These are phyloP conservation scores for Torulaspora indica DNA, from an alignment of 805 yeast species.

Conservation along the genomic window DNA sequence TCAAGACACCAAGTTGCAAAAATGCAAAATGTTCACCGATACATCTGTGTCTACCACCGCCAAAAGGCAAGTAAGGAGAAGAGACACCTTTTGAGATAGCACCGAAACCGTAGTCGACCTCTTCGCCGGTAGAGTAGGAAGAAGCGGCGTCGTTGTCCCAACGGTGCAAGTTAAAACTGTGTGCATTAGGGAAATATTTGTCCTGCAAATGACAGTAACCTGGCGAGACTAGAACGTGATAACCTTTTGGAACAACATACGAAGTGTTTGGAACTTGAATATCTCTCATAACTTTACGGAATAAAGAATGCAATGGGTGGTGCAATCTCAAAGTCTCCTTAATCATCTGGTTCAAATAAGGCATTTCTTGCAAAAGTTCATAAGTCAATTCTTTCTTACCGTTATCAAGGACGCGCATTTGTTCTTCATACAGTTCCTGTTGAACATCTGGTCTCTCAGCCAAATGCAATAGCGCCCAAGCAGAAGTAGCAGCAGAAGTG, in stretches of 20 bases:
- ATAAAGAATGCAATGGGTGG: conserved; percentile 92
- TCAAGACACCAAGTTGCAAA: conserved; percentile 82
- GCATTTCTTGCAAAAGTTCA: conserved; percentile 78
- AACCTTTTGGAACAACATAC: conserved; percentile 83
- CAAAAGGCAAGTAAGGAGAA: conserved; percentile 95
- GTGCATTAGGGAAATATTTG: conserved; percentile 72
- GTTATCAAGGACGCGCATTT: conserved; percentile 55
- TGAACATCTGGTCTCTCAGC: conserved; percentile 85
- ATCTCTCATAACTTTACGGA: conserved; percentile 81
- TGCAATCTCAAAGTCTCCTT: conserved; percentile 95
- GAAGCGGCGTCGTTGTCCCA: conserved; percentile 55
- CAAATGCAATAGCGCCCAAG: conserved; percentile 89
- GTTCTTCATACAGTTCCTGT: conserved; percentile 73
- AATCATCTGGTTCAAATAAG: conserved; percentile 73
- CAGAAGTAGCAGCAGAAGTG: conserved; percentile 91
- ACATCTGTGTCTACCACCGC: conserved; percentile 99
- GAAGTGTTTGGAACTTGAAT: conserved; percentile 74
- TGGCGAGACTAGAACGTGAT: conserved; percentile 87
- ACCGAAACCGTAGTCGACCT: conserved; percentile 94
- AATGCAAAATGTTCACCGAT: conserved; percentile 98
- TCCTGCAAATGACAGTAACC: conserved; percentile 82
- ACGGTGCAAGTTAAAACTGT: conserved; percentile 74
- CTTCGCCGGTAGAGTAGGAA: conserved; percentile 33
- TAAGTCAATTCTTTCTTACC: conserved; percentile 60
- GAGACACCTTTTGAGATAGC: conserved; percentile 92